A percentile compares a stretch with the other conserved stretches of the same genome.
Evolutionary conservation across 768 basidiomycete species (phyloP).

Genomic region (Hypholoma sublateritium): DNA sequence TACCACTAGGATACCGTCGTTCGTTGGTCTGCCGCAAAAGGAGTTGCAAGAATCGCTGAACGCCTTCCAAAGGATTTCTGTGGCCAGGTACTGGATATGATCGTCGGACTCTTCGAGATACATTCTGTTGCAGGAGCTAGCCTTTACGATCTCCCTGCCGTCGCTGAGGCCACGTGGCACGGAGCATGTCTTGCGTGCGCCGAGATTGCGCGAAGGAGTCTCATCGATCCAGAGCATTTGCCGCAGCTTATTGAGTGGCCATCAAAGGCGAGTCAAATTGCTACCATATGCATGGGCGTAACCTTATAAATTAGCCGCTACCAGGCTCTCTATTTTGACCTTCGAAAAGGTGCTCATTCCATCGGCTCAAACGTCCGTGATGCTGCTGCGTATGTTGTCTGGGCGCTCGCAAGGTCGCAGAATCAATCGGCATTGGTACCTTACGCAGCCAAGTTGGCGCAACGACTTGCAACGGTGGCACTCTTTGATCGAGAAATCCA

Average conservation of each 20-base stretch:
- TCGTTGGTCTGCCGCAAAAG: constrained; percentile 93
- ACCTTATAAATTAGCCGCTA: constrained; percentile 1
- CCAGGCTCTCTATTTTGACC: constrained; percentile 90
- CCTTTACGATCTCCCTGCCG: constrained; percentile 69
- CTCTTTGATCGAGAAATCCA: constrained; percentile 93
- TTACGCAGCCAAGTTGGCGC: constrained; percentile 66
- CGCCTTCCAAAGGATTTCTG: constrained; percentile 75
- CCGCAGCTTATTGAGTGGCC: constrained; percentile 74
- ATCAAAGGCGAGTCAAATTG: constrained; percentile 57
- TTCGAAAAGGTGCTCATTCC: constrained; percentile 89
- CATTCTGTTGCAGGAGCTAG: constrained; percentile 66
- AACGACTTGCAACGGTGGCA: constrained; percentile 72
- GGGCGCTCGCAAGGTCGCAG: constrained; percentile 88
- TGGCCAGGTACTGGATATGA: constrained; percentile 78
- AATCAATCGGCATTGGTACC: constrained; percentile 56
- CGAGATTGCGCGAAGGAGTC: constrained; percentile 84
- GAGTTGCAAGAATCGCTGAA: constrained; percentile 80
- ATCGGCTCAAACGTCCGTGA: constrained; percentile 95
- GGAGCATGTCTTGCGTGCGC: constrained; percentile 91
- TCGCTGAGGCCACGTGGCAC: constrained; percentile 92
- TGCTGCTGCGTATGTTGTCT: constrained; percentile 90
- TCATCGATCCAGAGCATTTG: constrained; percentile 60
- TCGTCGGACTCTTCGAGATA: constrained; percentile 74
- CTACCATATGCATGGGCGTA: constrained; percentile 1
- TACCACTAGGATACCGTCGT: constrained; percentile 82